Evolutionary conservation across 176 grass and related monocot genomes (phyloP).

Genomic region (Zoysia japonica): DNA sequence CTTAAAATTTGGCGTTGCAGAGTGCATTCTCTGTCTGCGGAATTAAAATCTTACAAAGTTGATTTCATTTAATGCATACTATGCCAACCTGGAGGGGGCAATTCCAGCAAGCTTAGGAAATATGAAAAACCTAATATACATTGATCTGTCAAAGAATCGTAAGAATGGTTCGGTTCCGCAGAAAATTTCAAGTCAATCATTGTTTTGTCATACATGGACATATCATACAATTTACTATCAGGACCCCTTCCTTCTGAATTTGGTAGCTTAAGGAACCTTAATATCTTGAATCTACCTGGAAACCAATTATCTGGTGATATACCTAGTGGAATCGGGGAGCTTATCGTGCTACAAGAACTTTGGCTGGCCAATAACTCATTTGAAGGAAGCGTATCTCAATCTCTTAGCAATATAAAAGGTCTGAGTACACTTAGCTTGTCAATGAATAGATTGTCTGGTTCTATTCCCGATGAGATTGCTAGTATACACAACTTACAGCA

Average conservation of each 20-base stretch:
- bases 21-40: too few species aligned
- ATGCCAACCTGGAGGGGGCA: not conserved
- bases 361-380: conserved; percentile 43
- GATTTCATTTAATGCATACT: not conserved
- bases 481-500: not conserved
- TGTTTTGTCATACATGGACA: not conserved
- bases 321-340: conserved; percentile 15
- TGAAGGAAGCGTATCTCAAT: conserved; percentile 34
- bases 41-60: not conserved
- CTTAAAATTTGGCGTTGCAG: too few species aligned
- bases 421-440: conserved; percentile 36
- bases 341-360: conserved; percentile 25
- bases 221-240: conserved; percentile 4
- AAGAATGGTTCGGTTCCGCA: not conserved
- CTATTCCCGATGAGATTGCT: not conserved
- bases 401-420: conserved; percentile 29
- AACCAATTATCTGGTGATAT: conserved; percentile 40
- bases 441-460: conserved; percentile 30
- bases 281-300: not conserved
- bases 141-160: not conserved
- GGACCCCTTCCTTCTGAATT: conserved; percentile 12
- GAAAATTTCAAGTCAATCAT: not conserved
- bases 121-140: not conserved
- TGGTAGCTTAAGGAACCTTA: conserved; percentile 3
- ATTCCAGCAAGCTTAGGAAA: conserved; percentile 8